These are phyloP conservation scores for Peziza echinospora DNA, from an alignment of 495 filamentous ascomycete genomes.

Conservation along the genomic window DNA sequence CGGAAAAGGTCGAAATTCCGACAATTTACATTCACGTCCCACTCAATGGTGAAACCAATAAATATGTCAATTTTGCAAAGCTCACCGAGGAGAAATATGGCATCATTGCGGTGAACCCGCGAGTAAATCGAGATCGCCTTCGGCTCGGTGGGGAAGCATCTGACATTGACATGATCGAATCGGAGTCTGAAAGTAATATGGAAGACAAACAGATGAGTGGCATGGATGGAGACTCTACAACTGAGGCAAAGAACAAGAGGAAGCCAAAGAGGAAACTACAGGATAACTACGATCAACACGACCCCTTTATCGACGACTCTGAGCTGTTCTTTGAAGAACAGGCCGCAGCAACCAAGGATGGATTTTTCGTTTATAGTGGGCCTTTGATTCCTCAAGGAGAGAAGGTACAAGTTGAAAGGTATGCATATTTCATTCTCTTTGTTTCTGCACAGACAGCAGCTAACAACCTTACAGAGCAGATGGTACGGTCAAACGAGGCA, in stretches of 20 bases:
- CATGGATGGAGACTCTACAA: slow-evolving; percentile 31
- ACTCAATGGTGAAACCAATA: slow-evolving; percentile 55
- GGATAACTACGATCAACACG: slow-evolving; percentile 88
- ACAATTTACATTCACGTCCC: slow-evolving; percentile 72
- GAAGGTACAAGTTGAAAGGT: slow-evolving; percentile 65
- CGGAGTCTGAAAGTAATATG: slow-evolving; percentile 44
- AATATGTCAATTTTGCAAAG: slow-evolving; percentile 86
- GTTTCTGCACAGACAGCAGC: slow-evolving; percentile 2
- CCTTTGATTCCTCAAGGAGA: slow-evolving; percentile 70
- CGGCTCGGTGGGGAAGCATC: slow-evolving; percentile 41
- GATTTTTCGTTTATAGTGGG: slow-evolving; percentile 74
- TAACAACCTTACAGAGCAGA: slow-evolving; percentile 37
- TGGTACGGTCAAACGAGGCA: slow-evolving; percentile 57
- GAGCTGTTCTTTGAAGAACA: slow-evolving; percentile 92
- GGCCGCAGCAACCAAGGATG: slow-evolving; percentile 78
- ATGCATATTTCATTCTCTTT: slow-evolving; percentile 19
- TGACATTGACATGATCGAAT: slow-evolving; percentile 47
- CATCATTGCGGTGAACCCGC: slow-evolving; percentile 79
- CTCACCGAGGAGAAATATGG: slow-evolving; percentile 85
- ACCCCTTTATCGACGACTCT: slow-evolving; percentile 94
- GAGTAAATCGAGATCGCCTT: slow-evolving; percentile 63
- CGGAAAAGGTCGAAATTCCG: slow-evolving; percentile 29
- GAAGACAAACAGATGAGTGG: slow-evolving; percentile 40
- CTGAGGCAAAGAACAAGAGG: slow-evolving; percentile 33
- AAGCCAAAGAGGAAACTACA: slow-evolving; percentile 66